A percentile compares a stretch with the other conserved stretches of the same genome.
Conservation (phyloP, 495 filamentous ascomycete species). For the Penicillium cinerascens region DNA sequence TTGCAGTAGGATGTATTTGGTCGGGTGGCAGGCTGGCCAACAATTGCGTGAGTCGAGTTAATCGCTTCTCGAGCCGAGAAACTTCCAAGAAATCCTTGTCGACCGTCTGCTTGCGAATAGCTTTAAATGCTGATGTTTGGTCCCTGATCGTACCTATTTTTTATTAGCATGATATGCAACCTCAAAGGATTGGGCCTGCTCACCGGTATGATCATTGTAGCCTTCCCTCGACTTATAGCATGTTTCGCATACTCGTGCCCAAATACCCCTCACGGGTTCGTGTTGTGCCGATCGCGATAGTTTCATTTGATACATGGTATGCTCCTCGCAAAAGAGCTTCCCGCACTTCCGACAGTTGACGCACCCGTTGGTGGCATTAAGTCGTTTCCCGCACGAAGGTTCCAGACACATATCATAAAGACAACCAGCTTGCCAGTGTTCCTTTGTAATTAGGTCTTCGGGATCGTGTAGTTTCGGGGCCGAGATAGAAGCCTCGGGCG, state of each 20-base stretch:
- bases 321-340: conserved; percentile 91
- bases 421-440: conserved; percentile 80
- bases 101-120: conserved; percentile 67
- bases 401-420: conserved; percentile 81
- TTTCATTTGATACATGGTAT: conserved; percentile 99
- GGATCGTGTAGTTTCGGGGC: conserved; percentile 56
- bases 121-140: conserved; percentile 64
- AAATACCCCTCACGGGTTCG: conserved; percentile 88
- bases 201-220: conserved; percentile 84
- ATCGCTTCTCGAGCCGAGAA: conserved; percentile 81
- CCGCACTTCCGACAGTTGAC: conserved; percentile 94
- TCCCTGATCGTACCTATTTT: conserved; percentile 55
- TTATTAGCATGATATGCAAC: conserved; percentile 12
- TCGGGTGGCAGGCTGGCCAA: conserved; percentile 68
- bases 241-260: conserved; percentile 95
- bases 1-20: conserved; percentile 42
- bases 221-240: conserved; percentile 96
- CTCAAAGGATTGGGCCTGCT: neutral
- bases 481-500: conserved; percentile 23
- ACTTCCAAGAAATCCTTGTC: conserved; percentile 83
- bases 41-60: conserved; percentile 85
- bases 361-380: conserved; percentile 74
- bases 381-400: conserved; percentile 73
- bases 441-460: conserved; percentile 80
- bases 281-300: conserved; percentile 84